Evolutionary conservation across 805 yeast genomes (phyloP).

Genomic region (Limtongia smithiae): DNA sequence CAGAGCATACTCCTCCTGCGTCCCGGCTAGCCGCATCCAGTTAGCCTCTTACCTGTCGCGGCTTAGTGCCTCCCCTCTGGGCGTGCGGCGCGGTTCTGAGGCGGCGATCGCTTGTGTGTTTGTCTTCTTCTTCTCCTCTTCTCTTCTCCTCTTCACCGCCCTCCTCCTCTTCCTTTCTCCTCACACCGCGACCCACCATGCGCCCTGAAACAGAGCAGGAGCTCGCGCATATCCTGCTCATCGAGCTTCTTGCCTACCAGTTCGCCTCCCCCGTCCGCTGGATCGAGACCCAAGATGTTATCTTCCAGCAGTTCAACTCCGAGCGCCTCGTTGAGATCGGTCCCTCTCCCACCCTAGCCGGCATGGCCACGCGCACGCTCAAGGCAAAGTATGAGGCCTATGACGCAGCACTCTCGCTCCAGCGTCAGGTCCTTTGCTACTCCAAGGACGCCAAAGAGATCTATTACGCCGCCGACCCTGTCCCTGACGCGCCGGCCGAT

Average conservation of each 20-base stretch:
- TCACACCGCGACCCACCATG: conserved; percentile 42
- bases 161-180: background rate
- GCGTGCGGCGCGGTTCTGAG: no score
- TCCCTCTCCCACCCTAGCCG: conserved; percentile 97
- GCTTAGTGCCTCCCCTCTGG: no score
- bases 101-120: background rate
- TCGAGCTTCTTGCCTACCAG: conserved; percentile 96
- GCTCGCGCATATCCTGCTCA: conserved; percentile 86
- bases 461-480: conserved; percentile 68
- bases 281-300: conserved; percentile 99
- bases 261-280: conserved; percentile 99
- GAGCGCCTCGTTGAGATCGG: conserved; percentile 98
- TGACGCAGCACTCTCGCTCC: conserved; percentile 91
- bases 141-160: conserved; percentile 1
- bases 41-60: no score
- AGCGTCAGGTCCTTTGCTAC: conserved; percentile 92
- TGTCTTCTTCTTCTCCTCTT: background rate
- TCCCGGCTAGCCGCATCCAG: no score
- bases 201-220: conserved; percentile 97
- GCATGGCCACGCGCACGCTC: conserved; percentile 97
- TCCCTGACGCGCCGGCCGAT: conserved; percentile 36
- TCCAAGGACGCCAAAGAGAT: conserved; percentile 95
- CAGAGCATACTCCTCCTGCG: no score
- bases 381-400: conserved; percentile 94
- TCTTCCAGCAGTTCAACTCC: conserved; percentile 87